Evolutionary conservation across 1,284 basidiomycete genomes (phyloP), one percentile per base, ranked within the genome.

Genomic region (Sanghuangporus sanghuang): DNA sequence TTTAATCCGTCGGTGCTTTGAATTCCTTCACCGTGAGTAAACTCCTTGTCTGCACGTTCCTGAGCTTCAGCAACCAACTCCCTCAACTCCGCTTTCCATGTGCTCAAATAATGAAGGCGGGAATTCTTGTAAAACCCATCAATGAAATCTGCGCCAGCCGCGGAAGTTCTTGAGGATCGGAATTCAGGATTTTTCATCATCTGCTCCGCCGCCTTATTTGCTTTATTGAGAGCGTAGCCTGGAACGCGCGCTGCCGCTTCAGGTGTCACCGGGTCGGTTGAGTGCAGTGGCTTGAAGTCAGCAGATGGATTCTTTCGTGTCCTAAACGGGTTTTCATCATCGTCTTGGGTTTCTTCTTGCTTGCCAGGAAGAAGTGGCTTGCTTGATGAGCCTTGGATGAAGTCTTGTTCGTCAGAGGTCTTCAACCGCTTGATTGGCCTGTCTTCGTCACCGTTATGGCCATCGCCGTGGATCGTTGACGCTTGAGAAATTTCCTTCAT

Each of bases 61-160:
- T 88, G 90, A 0, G 90, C 93, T 73, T 92, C 86, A 35, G 85
- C 80, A 3, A 98, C 92, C 14, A 98, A 83, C 16, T 82, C 80
- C 70, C 89, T 89, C 52, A 98, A 80, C 71, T 97, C 94, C 0
- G 91, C 84, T 74, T 99, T 99, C 93, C 94, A 97, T 0, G 86
- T 91, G 16, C 93, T 90, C 16, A 99, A 77, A 71, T 96, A 91
- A 70, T 99, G 96, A 32, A 99, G 77, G 18, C 96, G 85, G 2
- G 93, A 96, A 72, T 97, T 91, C 73, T 90, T 89, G 77, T 96
- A 98, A 72, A 90, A 99, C 1, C 85, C 88, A 63, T 93, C 87
- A 63, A 98, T 89, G 72, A 97, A 99, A 67, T 88, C 90, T 0
- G 90, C 84, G 23, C 77, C 78, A 11, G 90, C 90, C 7, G 87